phyloP scores from a whole-genome alignment of 2,329 filamentous ascomycete genomes.

The Cordyceps pruinosa region DNA sequence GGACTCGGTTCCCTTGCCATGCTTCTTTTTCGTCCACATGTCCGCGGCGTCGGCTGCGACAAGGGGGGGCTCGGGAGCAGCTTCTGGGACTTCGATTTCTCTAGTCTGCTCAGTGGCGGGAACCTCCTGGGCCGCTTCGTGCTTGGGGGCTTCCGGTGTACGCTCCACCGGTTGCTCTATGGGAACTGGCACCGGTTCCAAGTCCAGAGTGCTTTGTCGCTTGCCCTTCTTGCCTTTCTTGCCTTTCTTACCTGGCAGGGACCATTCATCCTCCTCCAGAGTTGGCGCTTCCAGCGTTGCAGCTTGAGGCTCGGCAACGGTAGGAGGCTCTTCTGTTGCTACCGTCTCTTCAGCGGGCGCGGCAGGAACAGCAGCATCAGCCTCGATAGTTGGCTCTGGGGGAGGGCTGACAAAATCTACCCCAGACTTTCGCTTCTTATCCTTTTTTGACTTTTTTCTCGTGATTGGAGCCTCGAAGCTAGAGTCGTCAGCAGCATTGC shows the following conservation, averaged over 20 bases:
- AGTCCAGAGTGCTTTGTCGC: not conserved
- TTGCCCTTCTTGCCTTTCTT: constrained; percentile 35
- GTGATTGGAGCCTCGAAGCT: constrained; percentile 5
- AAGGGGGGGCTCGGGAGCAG: not conserved
- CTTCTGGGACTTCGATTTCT: not conserved
- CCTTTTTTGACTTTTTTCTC: constrained; percentile 32
- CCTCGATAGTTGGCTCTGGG: constrained; percentile 2
- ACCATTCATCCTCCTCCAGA: constrained; percentile 19
- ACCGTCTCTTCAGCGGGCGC: not conserved
- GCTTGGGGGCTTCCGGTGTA: not conserved
- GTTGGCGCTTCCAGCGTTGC: constrained; percentile 12
- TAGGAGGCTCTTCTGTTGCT: not conserved
- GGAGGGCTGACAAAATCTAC: constrained; percentile 2
- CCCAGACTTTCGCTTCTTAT: constrained; percentile 23
- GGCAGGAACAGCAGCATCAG: not conserved
- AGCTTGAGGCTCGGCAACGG: too few species aligned
- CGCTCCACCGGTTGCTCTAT: not conserved
- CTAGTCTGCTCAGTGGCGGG: not conserved
- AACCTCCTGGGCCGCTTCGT: not conserved
- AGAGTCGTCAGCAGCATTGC: constrained; percentile 7
- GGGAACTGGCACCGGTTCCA: not conserved
- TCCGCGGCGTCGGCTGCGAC: constrained; percentile 21
- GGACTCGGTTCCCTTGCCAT: constrained; percentile 23
- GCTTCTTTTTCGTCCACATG: constrained; percentile 26
- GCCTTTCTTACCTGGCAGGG: constrained; percentile 34